A percentile compares a stretch with the other conserved stretches of the same genome.
Conservation (phyloP, 805 yeast genomes). For the Starmerella stigmatis region DNA sequence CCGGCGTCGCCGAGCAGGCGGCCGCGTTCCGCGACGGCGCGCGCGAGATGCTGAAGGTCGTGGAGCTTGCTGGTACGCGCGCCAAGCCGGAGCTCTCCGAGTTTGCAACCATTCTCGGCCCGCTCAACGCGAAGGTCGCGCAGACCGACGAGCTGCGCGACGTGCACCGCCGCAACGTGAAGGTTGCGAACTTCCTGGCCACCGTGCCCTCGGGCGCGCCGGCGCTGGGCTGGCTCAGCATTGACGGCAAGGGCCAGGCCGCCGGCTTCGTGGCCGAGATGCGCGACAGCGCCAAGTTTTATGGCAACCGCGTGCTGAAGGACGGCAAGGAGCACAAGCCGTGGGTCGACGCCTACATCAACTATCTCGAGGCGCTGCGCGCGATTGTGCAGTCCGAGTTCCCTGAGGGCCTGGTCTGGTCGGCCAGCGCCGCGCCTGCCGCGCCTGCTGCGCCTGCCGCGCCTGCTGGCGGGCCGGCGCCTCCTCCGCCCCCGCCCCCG, state of each 20-base stretch:
- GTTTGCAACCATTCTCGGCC: constrained; percentile 49
- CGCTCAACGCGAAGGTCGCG: constrained; percentile 54
- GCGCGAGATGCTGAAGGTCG: constrained; percentile 27
- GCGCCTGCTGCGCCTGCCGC: constrained; percentile 32
- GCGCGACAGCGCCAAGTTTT: constrained; percentile 85
- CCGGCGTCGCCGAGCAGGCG: constrained; percentile 31
- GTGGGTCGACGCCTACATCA: constrained; percentile 66
- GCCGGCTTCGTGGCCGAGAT: constrained; percentile 60
- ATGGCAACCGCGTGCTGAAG: constrained; percentile 83
- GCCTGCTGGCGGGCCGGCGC: constrained; percentile 31
- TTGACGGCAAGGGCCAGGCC: constrained; percentile 45
- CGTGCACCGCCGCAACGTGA: constrained; percentile 50
- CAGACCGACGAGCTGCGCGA: constrained; percentile 60
- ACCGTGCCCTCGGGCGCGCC: constrained; percentile 85
- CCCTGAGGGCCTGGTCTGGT: constrained; percentile 77
- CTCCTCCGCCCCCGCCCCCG: constrained; percentile 83
- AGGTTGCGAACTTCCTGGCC: constrained; percentile 58
- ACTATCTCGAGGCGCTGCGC: constrained; percentile 58
- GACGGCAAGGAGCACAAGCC: constrained; percentile 71
- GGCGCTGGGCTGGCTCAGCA: constrained; percentile 81
- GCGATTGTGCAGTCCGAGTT: constrained; percentile 67
- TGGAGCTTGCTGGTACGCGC: constrained; percentile 43
- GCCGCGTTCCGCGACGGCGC: constrained; percentile 23
- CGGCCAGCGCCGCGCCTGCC: constrained; percentile 28
- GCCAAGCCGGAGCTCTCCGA: constrained; percentile 49